Base-by-base conservation (phyloP, 164 flowering plant species). In the Umbilicus rupestris region DNA sequence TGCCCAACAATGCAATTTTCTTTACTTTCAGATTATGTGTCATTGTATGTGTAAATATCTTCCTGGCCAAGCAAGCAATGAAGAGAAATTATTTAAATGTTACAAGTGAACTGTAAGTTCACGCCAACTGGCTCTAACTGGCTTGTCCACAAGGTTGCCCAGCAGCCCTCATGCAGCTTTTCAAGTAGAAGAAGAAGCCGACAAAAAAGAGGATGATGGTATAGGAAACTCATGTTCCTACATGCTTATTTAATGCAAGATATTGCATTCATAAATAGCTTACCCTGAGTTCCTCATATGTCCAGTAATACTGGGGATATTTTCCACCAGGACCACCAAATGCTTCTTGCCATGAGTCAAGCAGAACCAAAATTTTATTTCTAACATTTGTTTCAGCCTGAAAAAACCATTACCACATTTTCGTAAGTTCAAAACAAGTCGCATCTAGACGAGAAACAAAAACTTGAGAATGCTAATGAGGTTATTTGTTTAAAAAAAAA, bases 321-420 rank as follows among this genome's bases (percentile, higher is more conserved):
- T 82, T 95, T 64, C 97, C 96, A 62, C 88, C 84, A 62, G 91
- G 82, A 3, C 98, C 99, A 72, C 98, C 95, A 79, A 95, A 95
- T 63, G 97, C 99, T 77, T 85, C 95, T 77, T 95, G 89, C 99
- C 99, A 95, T 62, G 98, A 82, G 65, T 85, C 98, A 44, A 95
- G 70, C 75, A 95, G 75, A 8, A 72, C 77, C 81, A 95, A 74
- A 45, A 92, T 83, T 75, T 86, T 90, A 44, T 92, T 89, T 68
- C 97, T 86, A 57, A 95, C 96, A 30, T 79, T 84, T 88, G 85
- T 80, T 70, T 92, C 96, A 26, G 87, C 72, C 98, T 95, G 65
- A 62, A 62, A 62, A 33, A 17, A 55, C 2, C 22, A 52, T 3
- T 7, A 52, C 9, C 59, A 16, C 29, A 52, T 4, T 52, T 20